Evolutionary conservation across 257 asterid genomes (phyloP).

Genomic region (Thymus quinquecostatus): DNA sequence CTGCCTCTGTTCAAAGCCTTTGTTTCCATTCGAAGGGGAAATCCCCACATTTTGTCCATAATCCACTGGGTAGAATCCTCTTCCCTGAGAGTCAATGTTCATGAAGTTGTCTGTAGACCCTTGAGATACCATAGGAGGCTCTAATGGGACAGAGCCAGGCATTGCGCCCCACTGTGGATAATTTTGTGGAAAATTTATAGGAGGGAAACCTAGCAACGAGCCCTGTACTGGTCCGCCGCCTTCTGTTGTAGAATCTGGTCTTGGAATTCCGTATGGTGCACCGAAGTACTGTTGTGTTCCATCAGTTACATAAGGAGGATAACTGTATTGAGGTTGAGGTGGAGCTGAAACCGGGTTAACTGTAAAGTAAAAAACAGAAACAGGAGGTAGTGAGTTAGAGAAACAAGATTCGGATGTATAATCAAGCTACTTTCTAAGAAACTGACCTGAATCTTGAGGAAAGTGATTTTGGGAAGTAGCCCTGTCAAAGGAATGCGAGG

Average conservation of each 20-base stretch:
- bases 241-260: constrained; percentile 65
- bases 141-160: constrained; percentile 56
- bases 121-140: constrained; percentile 59
- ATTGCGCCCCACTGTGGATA: constrained; percentile 83
- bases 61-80: constrained; percentile 49
- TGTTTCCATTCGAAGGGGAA: constrained; percentile 47
- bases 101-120: constrained; percentile 51
- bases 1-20: constrained; percentile 53
- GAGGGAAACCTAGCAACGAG: constrained; percentile 62
- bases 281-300: constrained; percentile 69
- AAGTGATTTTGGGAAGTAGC: constrained; percentile 57
- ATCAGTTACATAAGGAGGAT: constrained; percentile 62
- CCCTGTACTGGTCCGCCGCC: constrained; percentile 74
- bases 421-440: constrained; percentile 39
- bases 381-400: constrained; percentile 40
- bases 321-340: constrained; percentile 70
- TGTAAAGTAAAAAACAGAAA: constrained; percentile 35
- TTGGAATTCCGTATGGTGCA: constrained; percentile 61
- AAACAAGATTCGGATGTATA: constrained; percentile 30
- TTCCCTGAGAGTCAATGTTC: constrained; percentile 52
- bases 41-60: constrained; percentile 54
- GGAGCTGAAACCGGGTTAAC: constrained; percentile 49
- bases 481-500: constrained; percentile 61
- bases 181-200: constrained; percentile 57
- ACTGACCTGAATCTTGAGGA: constrained; percentile 65